A percentile compares a stretch with the other conserved stretches of the same genome.
Evolutionary conservation across 2,329 filamentous ascomycete species (phyloP).

Genomic region (Dactylellina drechsleri): DNA sequence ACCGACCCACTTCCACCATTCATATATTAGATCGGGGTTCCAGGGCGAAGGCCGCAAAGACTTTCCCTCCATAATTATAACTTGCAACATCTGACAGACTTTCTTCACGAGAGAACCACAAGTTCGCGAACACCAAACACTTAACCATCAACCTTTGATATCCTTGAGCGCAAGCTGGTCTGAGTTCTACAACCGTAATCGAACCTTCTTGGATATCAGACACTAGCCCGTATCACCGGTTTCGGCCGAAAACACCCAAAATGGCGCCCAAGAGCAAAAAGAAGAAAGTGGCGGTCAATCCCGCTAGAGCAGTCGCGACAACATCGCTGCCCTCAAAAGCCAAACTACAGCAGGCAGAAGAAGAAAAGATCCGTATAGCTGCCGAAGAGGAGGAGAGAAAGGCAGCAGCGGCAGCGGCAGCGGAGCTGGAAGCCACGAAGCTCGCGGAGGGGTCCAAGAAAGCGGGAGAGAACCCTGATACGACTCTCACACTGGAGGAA

Average conservation of each 20-base stretch:
- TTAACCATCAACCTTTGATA: too few relatives aligned
- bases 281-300: conserved; percentile 87
- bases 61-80: too few relatives aligned
- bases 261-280: conserved; percentile 74
- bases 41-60: background rate
- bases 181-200: background rate
- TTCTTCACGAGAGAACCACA: too few relatives aligned
- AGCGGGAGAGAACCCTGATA: conserved; percentile 35
- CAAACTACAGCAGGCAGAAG: conserved; percentile 62
- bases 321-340: conserved; percentile 88
- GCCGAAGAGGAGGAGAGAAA: conserved; percentile 54
- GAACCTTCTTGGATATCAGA: background rate
- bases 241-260: conserved; percentile 7
- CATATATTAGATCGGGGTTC: background rate
- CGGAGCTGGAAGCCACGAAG: conserved; percentile 38
- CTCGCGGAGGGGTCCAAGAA: conserved; percentile 5
- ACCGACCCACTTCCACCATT: conserved; percentile 8
- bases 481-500: conserved; percentile 78
- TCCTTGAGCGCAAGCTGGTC: too few relatives aligned
- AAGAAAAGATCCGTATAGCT: conserved; percentile 43
- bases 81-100: too few relatives aligned
- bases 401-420: conserved; percentile 56
- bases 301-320: conserved; percentile 90
- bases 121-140: too few relatives aligned
- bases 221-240: background rate